Percentiles rank a stretch among this genome's conserved stretches.
phyloP scores from a whole-genome alignment of 352 stramenopile species.

The Phytophthora citricola region DNA sequence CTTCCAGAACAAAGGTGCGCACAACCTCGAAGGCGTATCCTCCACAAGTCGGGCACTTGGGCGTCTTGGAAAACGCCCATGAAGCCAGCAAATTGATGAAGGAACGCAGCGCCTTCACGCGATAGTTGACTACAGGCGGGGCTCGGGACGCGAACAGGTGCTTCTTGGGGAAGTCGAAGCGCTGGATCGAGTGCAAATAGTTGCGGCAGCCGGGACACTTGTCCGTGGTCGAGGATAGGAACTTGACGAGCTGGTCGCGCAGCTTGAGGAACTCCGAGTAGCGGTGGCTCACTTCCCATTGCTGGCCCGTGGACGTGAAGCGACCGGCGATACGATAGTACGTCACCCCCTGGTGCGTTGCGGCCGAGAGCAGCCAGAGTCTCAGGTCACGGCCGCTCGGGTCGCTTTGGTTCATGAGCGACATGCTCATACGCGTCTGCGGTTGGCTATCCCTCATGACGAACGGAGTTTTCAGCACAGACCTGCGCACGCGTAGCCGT shows the following conservation, averaged over 20 bases:
- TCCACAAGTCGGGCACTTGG: slow-evolving; percentile 86
- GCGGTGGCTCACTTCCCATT: slow-evolving; percentile 82
- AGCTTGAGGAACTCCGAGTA: slow-evolving; percentile 89
- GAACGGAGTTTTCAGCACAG: neutral
- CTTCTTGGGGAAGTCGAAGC: slow-evolving; percentile 90
- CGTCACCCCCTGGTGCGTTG: slow-evolving; percentile 58
- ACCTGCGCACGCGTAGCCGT: neutral
- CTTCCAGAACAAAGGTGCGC: slow-evolving; percentile 80
- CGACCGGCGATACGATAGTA: slow-evolving; percentile 76
- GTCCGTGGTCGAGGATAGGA: slow-evolving; percentile 66
- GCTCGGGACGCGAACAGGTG: slow-evolving; percentile 83
- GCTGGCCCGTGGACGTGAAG: slow-evolving; percentile 68
- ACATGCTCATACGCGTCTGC: slow-evolving; percentile 59
- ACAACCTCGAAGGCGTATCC: slow-evolving; percentile 84
- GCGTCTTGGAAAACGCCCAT: slow-evolving; percentile 83
- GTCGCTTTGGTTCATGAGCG: slow-evolving; percentile 55
- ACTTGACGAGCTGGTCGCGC: slow-evolving; percentile 80
- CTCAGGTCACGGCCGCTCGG: slow-evolving; percentile 56
- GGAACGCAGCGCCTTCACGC: slow-evolving; percentile 81
- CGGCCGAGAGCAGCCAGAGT: slow-evolving; percentile 73
- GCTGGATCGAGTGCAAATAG: slow-evolving; percentile 78
- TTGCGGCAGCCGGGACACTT: slow-evolving; percentile 84
- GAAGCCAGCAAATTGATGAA: slow-evolving; percentile 85
- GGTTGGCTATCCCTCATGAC: slow-evolving; percentile 47
- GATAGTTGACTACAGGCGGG: slow-evolving; percentile 85